These are phyloP conservation scores for Rhodotorula sp. DNA, from an alignment of 1,284 basidiomycete species.

Conservation along the genomic window DNA sequence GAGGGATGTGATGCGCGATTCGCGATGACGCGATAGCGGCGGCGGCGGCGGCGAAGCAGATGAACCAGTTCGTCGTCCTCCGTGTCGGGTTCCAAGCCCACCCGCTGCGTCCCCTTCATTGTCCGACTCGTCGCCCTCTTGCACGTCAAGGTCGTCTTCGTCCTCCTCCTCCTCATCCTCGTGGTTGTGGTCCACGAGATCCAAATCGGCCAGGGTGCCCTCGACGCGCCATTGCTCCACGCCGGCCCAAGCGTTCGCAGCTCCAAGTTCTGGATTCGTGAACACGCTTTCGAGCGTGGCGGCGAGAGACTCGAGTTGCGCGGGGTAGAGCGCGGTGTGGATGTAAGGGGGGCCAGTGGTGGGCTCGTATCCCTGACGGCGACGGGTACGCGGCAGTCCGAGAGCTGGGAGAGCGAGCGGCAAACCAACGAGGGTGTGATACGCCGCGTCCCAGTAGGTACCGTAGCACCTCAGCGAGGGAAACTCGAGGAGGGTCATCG, in stretches of 20 bases:
- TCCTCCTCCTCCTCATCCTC: neutral
- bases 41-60: neutral
- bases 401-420: neutral
- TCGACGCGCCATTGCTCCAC: slow-evolving; percentile 3
- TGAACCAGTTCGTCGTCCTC: neutral
- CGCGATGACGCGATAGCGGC: neutral
- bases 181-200: neutral
- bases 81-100: too few species aligned
- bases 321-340: slow-evolving; percentile 13
- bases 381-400: neutral
- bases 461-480: neutral
- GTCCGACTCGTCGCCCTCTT: neutral
- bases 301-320: neutral
- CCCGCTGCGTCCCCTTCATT: neutral
- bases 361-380: too few species aligned
- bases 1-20: neutral
- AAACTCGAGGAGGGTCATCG: neutral
- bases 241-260: neutral
- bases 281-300: neutral
- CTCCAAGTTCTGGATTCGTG: neutral
- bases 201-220: neutral
- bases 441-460: slow-evolving; percentile 9
- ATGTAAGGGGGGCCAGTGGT: neutral
- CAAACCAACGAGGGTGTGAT: slow-evolving; percentile 1
- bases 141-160: neutral